Evolutionary conservation across 208 protist genomes (phyloP), one percentile per base, ranked within the genome.

Genomic region (Acanthamoeba triangularis): DNA sequence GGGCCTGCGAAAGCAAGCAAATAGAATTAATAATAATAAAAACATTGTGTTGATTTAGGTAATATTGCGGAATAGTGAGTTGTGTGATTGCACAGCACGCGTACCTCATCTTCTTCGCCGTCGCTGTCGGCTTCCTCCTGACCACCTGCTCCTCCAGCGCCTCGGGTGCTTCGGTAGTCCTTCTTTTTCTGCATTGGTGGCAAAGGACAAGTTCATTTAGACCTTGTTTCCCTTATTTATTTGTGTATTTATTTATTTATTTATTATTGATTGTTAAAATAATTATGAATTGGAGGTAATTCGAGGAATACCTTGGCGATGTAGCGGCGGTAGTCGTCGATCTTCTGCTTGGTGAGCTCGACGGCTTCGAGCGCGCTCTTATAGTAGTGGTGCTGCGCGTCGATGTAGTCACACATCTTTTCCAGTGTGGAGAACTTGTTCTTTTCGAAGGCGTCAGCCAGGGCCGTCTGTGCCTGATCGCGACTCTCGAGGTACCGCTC

Each of bases 381-480:
- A 23, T 54, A 93, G 61, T 63, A 69, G 28, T 41, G 28, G 4
- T 93, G 54, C 20, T 93, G 49, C 37, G 63, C 63, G 25, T 93
- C 88, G n/a, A 93, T 78, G 61, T 80, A 93, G 37, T 93, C 88
- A 23, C 88, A 93, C 28, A 93, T 76, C 67, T 52, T 35, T 25
- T 93, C 88, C 28, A 93, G 88, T 44, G 88, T 93, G 18, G 33
- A 69, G 30, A 93, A 69, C 65, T 93, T 80, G 44, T 93, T 93
- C 67, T 78, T 69, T n/a, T 93, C 88, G 35, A 33, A 93, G 6
- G 88, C 88, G 13, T 93, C 88, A 25, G 49, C 49, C 25, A 93
- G 65, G 3, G 88, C 88, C 3, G 54, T 93, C 88, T 93, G 54
- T 3, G 88, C 37, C 35, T 59, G 54, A 35, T 69, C 88, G 16